These are phyloP conservation scores for Micromonas commoda DNA, from an alignment of 139 green algal species.

Conservation along the genomic window DNA sequence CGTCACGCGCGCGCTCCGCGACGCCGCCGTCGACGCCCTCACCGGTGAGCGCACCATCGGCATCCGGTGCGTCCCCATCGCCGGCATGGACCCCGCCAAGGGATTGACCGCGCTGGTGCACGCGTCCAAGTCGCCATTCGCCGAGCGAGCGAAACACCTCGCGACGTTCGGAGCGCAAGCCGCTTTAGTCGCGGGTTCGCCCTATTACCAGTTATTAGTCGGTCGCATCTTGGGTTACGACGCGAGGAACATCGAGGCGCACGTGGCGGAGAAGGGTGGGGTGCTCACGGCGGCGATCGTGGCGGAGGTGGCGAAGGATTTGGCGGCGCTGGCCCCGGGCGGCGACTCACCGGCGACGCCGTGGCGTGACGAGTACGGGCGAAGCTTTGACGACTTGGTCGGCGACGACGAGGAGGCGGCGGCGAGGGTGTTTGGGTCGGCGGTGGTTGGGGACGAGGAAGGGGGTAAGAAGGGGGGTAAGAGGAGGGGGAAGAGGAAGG, in stretches of 20 bases:
- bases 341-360: neutral
- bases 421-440: neutral
- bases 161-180: constrained; percentile 3
- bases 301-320: neutral
- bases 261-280: constrained; percentile 1
- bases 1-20: neutral
- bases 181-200: constrained; percentile 4
- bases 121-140: neutral
- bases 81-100: neutral
- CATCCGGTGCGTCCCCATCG: no score
- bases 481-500: neutral
- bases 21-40: neutral
- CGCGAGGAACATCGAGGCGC: constrained; percentile 1
- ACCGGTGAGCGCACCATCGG: neutral
- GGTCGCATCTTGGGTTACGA: constrained; percentile 1
- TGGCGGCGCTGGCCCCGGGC: neutral
- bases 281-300: neutral
- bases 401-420: neutral
- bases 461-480: neutral
- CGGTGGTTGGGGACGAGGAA: neutral
- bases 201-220: neutral
- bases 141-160: neutral
- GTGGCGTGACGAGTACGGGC: neutral
- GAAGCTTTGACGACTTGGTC: neutral
- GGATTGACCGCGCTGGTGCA: neutral